A percentile compares a stretch with the other conserved stretches of the same genome.
These are phyloP conservation scores for Diaporthe sp. DNA, from an alignment of 2,329 filamentous ascomycete genomes.

Conservation along the genomic window DNA sequence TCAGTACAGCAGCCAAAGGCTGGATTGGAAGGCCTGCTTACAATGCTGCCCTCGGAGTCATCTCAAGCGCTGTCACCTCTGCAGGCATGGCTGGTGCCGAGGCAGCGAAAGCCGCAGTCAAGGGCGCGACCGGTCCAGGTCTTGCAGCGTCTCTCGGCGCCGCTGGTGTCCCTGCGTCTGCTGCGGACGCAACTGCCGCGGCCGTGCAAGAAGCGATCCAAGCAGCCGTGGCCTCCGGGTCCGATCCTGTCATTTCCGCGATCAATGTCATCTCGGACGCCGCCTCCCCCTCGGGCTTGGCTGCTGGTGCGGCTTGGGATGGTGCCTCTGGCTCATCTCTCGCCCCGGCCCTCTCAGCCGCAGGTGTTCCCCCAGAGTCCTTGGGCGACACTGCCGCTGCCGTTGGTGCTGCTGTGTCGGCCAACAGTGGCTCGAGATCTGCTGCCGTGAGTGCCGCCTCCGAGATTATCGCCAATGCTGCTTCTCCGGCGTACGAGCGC, in stretches of 20 bases:
- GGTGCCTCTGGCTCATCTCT: neutral
- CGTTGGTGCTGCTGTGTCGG: neutral
- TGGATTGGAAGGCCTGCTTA: slow-evolving; percentile 7
- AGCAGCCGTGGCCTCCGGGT: neutral
- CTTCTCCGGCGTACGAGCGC: neutral
- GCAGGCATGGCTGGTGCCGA: neutral
- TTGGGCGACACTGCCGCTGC: neutral
- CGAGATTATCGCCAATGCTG: neutral
- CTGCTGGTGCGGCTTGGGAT: neutral
- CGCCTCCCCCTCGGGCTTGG: neutral
- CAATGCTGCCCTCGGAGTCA: slow-evolving; percentile 11
- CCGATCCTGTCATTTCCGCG: neutral
- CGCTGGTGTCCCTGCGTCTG: slow-evolving; percentile 1
- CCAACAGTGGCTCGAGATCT: neutral
- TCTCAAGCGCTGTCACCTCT: neutral
- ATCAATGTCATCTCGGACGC: slow-evolving; percentile 5
- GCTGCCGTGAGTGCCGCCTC: neutral
- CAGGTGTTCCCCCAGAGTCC: neutral
- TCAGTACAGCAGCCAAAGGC: neutral
- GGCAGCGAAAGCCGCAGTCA: neutral
- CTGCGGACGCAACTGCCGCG: neutral
- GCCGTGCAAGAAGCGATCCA: neutral
- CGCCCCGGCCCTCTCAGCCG: neutral
- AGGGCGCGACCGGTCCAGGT: neutral
- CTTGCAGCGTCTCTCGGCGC: neutral